Evolutionary conservation across 768 basidiomycete genomes (phyloP), one percentile per base, ranked within the genome.

Genomic region (Rhizopogon rudus): DNA sequence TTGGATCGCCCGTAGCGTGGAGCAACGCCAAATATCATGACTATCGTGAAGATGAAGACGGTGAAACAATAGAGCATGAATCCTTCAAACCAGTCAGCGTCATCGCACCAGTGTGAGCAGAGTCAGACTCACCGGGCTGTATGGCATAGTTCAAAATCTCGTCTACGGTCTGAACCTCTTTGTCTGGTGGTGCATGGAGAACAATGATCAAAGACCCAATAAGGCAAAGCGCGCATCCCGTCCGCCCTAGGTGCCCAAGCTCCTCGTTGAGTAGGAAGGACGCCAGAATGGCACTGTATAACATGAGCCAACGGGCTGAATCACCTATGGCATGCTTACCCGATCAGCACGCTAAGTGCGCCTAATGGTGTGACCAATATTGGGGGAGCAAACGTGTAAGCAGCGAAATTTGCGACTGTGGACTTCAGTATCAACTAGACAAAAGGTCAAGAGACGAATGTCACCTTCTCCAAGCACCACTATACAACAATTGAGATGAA

Each of bases 331-430:
- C 31, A 14, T 10, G 73, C 86, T 57, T 63, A 96, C 95, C 96
- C 97, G 57, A 99, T 91, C 59, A 99, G 81, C 12, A 99, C 97
- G 68, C 92, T 95, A 42, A 97, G 77, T 20, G 96, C 94, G 53
- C 97, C 97, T n/a, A 99, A 74, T 1, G 97, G 97, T 1, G 96
- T 98, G n/a, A 99, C 94, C 54, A 99, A 78, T 66, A 98, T 95
- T 62, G 97, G 92, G 57, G 96, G 97, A 2, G 97, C 97, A 63
- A 98, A 99, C 0, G 93, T 91, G 68, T 98, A 98, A 7, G 96
- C 96, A 6, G 95, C 93, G 72, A 98, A 98, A 73, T 91, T 91
- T 53, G 89, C 88, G 56, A 87, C 86, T 89, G 59, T 3, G 3
- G 54, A 57, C 22, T 20, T 52, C 28, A 17, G 16, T 20, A 48